Conservation (phyloP, 441 rosid species). For the Bocquillonia castaneifolia region DNA sequence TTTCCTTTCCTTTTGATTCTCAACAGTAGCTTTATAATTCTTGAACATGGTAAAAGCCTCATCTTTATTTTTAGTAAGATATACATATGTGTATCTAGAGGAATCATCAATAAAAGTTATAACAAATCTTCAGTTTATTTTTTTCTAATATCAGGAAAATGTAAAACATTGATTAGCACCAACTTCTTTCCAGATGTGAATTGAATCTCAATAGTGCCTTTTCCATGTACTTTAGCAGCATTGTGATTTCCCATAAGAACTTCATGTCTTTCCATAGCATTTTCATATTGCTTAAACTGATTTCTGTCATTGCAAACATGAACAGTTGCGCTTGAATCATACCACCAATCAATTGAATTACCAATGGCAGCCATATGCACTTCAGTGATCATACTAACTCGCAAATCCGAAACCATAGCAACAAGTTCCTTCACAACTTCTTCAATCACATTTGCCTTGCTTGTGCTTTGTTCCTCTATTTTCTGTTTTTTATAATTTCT, state of each 20-base stretch:
- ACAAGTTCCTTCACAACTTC: background rate
- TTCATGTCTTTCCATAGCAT: background rate
- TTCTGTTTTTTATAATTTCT: background rate
- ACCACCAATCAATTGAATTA: background rate
- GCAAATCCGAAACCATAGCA: background rate
- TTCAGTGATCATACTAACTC: background rate
- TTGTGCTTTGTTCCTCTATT: background rate
- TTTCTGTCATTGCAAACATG: background rate
- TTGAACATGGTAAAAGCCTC: background rate
- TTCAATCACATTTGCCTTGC: background rate
- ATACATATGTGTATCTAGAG: background rate
- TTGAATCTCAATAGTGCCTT: no score
- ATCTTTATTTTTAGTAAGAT: background rate
- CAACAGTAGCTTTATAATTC: background rate
- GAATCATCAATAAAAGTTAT: background rate
- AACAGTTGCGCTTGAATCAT: background rate
- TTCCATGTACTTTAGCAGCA: no score
- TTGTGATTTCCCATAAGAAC: no score
- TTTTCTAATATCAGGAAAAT: no score
- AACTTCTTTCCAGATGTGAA: no score
- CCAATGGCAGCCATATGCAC: background rate
- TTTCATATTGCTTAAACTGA: background rate
- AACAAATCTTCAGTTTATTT: no score
- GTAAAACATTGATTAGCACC: no score
- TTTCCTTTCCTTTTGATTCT: background rate